phyloP scores from a whole-genome alignment of 2,329 filamentous ascomycete species.

The Gaeumannomyces sp. region DNA sequence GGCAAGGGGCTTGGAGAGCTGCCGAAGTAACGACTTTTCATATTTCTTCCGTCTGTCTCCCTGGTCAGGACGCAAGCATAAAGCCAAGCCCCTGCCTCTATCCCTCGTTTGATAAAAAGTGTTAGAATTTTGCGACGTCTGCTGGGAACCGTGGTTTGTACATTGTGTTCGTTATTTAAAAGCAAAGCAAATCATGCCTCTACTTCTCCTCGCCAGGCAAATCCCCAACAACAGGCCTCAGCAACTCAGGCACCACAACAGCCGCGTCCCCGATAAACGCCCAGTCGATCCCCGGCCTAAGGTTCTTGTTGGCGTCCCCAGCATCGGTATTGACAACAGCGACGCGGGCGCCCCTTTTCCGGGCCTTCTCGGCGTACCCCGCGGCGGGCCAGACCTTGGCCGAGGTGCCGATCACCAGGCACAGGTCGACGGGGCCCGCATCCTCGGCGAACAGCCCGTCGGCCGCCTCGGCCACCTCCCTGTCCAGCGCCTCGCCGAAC shows the following conservation, averaged over 20 bases:
- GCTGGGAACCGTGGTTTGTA: no score
- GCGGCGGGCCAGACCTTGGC: constrained; percentile 75
- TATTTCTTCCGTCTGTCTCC: no score
- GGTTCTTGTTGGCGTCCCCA: constrained; percentile 30
- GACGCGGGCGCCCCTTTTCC: constrained; percentile 59
- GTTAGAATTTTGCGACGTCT: no score
- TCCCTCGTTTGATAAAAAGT: no score
- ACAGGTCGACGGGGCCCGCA: constrained; percentile 45
- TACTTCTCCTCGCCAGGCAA: no score
- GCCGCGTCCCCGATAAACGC: constrained; percentile 38
- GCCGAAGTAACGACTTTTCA: neutral
- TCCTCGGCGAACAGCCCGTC: constrained; percentile 18
- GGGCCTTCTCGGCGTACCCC: constrained; percentile 62
- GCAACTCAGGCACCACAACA: constrained; percentile 30
- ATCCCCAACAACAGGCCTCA: constrained; percentile 35
- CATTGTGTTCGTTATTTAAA: no score
- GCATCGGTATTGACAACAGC: constrained; percentile 81
- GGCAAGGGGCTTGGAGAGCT: neutral
- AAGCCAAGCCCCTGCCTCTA: no score
- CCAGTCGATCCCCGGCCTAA: constrained; percentile 29
- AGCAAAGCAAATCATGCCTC: no score
- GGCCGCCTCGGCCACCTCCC: constrained; percentile 61
- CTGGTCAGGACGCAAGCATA: no score
- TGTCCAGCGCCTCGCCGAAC: constrained; percentile 71
- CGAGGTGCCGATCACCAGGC: constrained; percentile 81